Base-by-base conservation (phyloP, 2,329 filamentous ascomycete genomes). In the Gnomoniopsis sp. region DNA sequence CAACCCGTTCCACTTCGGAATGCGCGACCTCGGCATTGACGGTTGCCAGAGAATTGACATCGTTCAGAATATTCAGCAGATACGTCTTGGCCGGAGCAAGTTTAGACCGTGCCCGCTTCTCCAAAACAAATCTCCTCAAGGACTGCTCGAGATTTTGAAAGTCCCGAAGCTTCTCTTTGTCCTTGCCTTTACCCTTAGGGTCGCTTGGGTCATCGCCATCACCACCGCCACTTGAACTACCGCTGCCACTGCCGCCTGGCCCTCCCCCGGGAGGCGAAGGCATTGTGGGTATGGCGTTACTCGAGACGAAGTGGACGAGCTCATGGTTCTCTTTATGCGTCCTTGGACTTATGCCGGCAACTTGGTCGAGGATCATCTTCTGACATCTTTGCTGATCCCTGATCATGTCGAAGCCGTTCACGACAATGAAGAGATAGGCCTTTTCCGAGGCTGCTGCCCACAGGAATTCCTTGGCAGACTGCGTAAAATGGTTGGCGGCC, bases 381-480 rank as follows among this genome's bases (percentile, higher is more conserved):
- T 96, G 85, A 72, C 93, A 98, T 60, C 93, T 83, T 60, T 91
- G 82, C 77, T 97, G 95, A 73, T 98, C 93, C 63, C 89, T 84
- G 67, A 99, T 98, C 62, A 89, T 89, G 74, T 99, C 95, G 68
- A 92, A 99, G 19, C 93, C 93, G 71, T 99, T 99, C 65, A 99
- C 95, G 15, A 99, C 95, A 73, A 99, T 96, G 73, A 99, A 99
- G 63, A 99, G 93, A 70, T 99, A 99, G 0, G 95, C 93, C 75
- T 99, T 99, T 70, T 99, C 95, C 44, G 93, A 87, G 0, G 95
- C 95, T 1, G 95, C 95, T 53, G 93, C 93, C 80, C 90, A 90
- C 62, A 99, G 96, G 69, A 99, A 99, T 68, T 99, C 95, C 74
- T 90, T 96, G n/a, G 95, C 93, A 1, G 95, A 96, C 56, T 96